These are phyloP conservation scores for Elongisporangium undulatum DNA, from an alignment of 352 stramenopile genomes.

Conservation along the genomic window DNA sequence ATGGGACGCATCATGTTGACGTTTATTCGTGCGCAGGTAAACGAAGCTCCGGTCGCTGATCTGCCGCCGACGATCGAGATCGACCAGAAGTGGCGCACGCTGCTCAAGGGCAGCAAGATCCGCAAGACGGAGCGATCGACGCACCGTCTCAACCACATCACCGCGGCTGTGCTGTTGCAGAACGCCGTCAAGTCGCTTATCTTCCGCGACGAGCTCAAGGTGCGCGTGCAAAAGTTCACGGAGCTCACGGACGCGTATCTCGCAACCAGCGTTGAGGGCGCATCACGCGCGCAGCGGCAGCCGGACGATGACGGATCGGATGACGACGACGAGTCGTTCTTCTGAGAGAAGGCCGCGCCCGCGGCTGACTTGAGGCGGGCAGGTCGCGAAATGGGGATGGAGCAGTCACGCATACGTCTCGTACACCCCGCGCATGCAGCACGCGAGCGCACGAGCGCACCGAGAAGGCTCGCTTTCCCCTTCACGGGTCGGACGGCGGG, in stretches of 20 bases:
- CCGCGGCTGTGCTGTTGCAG: constrained; percentile 40
- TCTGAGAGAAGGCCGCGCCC: neutral
- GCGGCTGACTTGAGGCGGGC: neutral
- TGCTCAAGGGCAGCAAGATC: constrained; percentile 47
- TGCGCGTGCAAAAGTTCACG: constrained; percentile 46
- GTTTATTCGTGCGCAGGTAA: constrained; percentile 18
- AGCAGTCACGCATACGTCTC: neutral
- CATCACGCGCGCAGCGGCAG: constrained; percentile 5
- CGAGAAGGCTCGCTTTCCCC: neutral
- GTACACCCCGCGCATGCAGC: no score
- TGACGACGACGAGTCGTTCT: constrained; percentile 1
- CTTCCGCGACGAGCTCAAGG: constrained; percentile 56
- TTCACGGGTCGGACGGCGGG: neutral
- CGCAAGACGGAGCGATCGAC: constrained; percentile 41
- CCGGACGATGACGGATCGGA: neutral
- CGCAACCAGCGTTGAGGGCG: neutral
- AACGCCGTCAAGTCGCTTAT: constrained; percentile 46
- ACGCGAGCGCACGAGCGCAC: neutral
- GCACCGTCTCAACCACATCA: constrained; percentile 47
- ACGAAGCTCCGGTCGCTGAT: constrained; percentile 32
- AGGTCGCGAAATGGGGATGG: neutral
- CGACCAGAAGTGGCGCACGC: constrained; percentile 44
- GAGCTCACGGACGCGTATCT: constrained; percentile 16
- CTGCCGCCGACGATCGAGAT: constrained; percentile 42
- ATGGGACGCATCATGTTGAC: neutral